These are phyloP conservation scores for Yamadazyma siamensis DNA, from an alignment of 1,139 yeast genomes.

Conservation along the genomic window DNA sequence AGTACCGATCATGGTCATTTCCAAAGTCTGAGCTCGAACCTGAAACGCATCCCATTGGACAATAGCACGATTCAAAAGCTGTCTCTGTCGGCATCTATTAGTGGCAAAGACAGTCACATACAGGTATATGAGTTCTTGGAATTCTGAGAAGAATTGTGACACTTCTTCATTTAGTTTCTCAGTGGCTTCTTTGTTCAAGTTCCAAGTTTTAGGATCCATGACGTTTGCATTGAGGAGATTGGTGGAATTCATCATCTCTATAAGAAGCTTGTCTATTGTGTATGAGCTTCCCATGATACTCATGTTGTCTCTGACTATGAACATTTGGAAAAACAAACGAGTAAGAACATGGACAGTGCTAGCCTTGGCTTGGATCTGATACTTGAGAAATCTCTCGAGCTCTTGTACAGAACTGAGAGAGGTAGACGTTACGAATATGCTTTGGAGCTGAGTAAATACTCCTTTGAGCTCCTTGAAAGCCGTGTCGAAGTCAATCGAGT, in stretches of 20 bases:
- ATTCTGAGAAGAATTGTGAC: conserved; percentile 24
- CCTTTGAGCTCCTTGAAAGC: conserved; percentile 30
- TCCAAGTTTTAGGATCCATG: conserved; percentile 22
- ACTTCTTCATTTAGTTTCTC: conserved; percentile 10
- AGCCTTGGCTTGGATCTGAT: conserved; percentile 26
- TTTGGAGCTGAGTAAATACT: conserved; percentile 32
- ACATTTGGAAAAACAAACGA: conserved; percentile 60
- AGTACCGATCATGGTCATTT: conserved; percentile 34
- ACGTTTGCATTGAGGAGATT: conserved; percentile 24
- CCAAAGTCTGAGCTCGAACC: conserved; percentile 57
- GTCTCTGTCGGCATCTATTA: conserved; percentile 83
- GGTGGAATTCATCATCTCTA: conserved; percentile 22
- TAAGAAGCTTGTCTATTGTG: conserved; percentile 14
- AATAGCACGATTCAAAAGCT: conserved; percentile 53
- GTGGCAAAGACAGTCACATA: conserved; percentile 57
- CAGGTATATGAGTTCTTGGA: conserved; percentile 52
- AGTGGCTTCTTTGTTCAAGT: conserved; percentile 16
- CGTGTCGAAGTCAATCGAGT: conserved; percentile 18
- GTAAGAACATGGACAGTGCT: conserved; percentile 47
- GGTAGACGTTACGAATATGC: conserved; percentile 20
- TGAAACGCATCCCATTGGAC: conserved; percentile 79
- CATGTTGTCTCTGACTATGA: conserved; percentile 58
- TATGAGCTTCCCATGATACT: conserved; percentile 38
- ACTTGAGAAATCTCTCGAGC: conserved; percentile 32
- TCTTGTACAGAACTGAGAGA: conserved; percentile 26